A percentile compares a stretch with the other conserved stretches of the same genome.
Conservation (phyloP, 768 basidiomycete species). For the Chalciporus chontae region DNA sequence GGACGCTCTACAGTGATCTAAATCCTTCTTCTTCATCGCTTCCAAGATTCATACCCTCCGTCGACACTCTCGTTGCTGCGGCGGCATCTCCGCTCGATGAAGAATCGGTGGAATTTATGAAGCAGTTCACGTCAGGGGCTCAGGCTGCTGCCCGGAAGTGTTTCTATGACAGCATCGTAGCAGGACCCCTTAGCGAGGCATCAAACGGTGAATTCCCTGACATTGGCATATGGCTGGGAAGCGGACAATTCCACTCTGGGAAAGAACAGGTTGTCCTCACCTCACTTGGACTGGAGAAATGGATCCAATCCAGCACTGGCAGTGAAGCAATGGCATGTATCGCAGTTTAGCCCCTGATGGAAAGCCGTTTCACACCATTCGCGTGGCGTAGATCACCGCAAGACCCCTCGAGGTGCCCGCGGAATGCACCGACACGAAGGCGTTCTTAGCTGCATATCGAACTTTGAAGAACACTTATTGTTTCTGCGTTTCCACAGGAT, state of each 20-base stretch:
- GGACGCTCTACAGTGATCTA: conserved; percentile 1
- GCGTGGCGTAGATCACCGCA: conserved; percentile 15
- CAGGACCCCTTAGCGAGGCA: conserved; percentile 47
- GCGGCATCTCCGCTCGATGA: conserved; percentile 4
- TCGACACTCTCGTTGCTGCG: conserved; percentile 10
- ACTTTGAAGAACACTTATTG: conserved; percentile 12
- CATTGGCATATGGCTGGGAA: conserved; percentile 50
- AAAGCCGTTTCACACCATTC: conserved; percentile 5
- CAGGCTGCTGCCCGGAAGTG: conserved; percentile 38
- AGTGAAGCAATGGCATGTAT: conserved; percentile 10
- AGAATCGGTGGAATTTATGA: conserved; percentile 8
- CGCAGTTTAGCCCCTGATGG: not conserved
- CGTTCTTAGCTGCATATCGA: conserved; percentile 5
- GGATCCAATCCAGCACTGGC: conserved; percentile 12
- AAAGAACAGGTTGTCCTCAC: conserved; percentile 31
- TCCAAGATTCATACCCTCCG: conserved; percentile 14
- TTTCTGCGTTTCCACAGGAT: conserved; percentile 8
- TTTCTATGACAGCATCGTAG: conserved; percentile 50
- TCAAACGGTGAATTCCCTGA: conserved; percentile 52
- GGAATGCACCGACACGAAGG: conserved; percentile 9
- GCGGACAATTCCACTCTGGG: conserved; percentile 32
- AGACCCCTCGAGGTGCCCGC: conserved; percentile 12
- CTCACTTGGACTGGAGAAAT: conserved; percentile 31
- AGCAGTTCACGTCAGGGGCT: conserved; percentile 36
- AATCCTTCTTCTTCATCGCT: not conserved